Evolutionary conservation across 1,284 basidiomycete genomes (phyloP), one percentile per base, ranked within the genome.

Genomic region (Neolentinus lepideus): DNA sequence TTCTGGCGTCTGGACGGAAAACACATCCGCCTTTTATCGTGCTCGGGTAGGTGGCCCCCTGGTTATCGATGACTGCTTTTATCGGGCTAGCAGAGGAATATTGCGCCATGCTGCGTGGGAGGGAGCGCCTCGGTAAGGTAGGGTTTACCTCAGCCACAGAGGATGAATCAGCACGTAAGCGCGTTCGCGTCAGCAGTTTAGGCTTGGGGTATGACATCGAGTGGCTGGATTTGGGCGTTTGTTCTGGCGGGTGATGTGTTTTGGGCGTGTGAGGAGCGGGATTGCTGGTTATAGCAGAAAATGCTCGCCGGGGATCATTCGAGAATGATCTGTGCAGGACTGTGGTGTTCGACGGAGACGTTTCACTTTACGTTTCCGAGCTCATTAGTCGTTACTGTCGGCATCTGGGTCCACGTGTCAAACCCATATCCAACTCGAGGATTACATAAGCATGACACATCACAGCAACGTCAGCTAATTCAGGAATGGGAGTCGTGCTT

Each of bases 1-100:
- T 50, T 50, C 22, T 50, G 47, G n/a, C 47, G 47, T n/a, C n/a
- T 50, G 14, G 47, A 50, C 12, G 47, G 47, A 29, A 50, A 50
- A 22, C 47, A 50, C 47, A 50, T 50, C 24, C 47, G 27, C 47
- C 27, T 50, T 50, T 50, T 50, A 50, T 50, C 24, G 3, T 50
- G 27, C 27, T n/a, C 16, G 47, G 14, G 22, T 31, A 31, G 29
- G 29, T n/a, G n/a, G 29, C 6, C 29, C 12, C 12, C 12, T 31
- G 47, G 24, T 50, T 25, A 25, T 50, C 47, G 24, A 25, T 29
- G 9, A 26, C 4, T 50, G 11, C 22, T 50, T 26, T 50, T 29
- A 26, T 50, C 24, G 27, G 24, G 24, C 16, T 21, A 11, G 9
- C 24, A 21, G 8, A 22, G 22, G 24, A 50, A 29, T 31, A 31